Percentiles rank a stretch among this genome's conserved stretches.
phyloP scores from a whole-genome alignment of 2,329 filamentous ascomycete genomes.

The Curvularia verruculosa region DNA sequence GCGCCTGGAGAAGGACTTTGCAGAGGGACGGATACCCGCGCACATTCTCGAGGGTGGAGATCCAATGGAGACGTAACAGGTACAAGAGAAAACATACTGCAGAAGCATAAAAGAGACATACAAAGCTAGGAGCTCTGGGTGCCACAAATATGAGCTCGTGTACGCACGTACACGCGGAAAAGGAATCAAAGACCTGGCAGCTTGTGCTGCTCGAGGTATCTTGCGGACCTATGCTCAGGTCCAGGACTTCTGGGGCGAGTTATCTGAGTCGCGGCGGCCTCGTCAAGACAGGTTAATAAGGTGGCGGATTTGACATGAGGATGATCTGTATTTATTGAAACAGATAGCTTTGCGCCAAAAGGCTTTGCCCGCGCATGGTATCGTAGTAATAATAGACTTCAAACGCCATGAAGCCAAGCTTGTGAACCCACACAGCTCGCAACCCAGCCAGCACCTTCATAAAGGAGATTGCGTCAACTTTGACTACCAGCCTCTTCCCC shows the following conservation, averaged over 20 bases:
- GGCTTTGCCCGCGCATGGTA: constrained; percentile 25
- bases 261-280: not conserved
- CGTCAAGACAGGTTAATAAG: not conserved
- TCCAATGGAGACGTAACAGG: constrained; percentile 36
- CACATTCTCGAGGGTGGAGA: constrained; percentile 38
- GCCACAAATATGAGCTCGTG: not conserved
- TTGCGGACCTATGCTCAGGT: not conserved
- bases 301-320: not conserved
- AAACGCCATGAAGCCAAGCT: constrained; percentile 26
- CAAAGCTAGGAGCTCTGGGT: not conserved
- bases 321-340: constrained; percentile 13
- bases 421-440: not conserved
- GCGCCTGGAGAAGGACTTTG: constrained; percentile 85
- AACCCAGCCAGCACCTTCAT: not conserved
- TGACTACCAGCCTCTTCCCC: constrained; percentile 33
- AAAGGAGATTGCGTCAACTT: not conserved
- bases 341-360: constrained; percentile 15
- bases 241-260: not conserved
- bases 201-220: not conserved
- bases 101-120: not conserved
- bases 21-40: constrained; percentile 80
- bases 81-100: not conserved
- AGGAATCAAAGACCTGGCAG: not conserved
- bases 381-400: constrained; percentile 27
- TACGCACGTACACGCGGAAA: not conserved